phyloP scores from a whole-genome alignment of 1,284 basidiomycete genomes.

The Moesziomyces parantarcticus region DNA sequence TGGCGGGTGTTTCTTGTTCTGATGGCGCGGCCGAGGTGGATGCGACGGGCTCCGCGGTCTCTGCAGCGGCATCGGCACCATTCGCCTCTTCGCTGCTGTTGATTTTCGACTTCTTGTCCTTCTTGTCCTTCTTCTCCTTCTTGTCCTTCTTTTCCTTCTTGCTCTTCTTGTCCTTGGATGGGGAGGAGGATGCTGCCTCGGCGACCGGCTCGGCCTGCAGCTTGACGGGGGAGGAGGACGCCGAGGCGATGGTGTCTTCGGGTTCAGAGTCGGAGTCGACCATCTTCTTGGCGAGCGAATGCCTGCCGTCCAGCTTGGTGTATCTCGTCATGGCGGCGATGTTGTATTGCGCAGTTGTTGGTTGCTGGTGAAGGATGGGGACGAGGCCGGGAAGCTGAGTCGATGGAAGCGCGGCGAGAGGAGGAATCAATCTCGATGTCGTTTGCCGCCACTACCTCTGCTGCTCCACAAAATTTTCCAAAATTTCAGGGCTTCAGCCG shows the following conservation, averaged over 20 bases:
- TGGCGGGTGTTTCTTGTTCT: not conserved
- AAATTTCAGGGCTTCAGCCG: not conserved
- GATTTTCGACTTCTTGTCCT: slow-evolving; percentile 10
- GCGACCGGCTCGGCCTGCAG: slow-evolving; percentile 8
- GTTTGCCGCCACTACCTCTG: not conserved
- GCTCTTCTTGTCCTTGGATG: slow-evolving; percentile 26
- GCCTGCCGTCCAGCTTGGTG: slow-evolving; percentile 55
- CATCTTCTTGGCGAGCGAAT: slow-evolving; percentile 44
- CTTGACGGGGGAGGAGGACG: slow-evolving; percentile 21
- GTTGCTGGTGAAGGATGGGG: not conserved
- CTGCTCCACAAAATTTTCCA: slow-evolving; percentile 20
- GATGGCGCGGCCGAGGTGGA: slow-evolving; percentile 25
- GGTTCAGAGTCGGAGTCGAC: slow-evolving; percentile 39
- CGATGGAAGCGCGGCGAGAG: not conserved
- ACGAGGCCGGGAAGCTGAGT: not conserved
- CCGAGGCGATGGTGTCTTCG: slow-evolving; percentile 10
- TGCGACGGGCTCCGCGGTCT: slow-evolving; percentile 15
- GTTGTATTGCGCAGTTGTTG: not conserved
- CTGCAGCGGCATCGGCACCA: not conserved
- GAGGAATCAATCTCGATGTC: too few relatives aligned
- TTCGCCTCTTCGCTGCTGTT: not conserved
- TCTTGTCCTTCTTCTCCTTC: slow-evolving; percentile 21
- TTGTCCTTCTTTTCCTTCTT: slow-evolving; percentile 30
- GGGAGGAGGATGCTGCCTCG: slow-evolving; percentile 8
- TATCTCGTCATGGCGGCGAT: slow-evolving; percentile 57